Percentiles rank a stretch among this genome's conserved stretches.
These are phyloP conservation scores for Globisporangium perplexum DNA, from an alignment of 352 stramenopile genomes.

Conservation along the genomic window DNA sequence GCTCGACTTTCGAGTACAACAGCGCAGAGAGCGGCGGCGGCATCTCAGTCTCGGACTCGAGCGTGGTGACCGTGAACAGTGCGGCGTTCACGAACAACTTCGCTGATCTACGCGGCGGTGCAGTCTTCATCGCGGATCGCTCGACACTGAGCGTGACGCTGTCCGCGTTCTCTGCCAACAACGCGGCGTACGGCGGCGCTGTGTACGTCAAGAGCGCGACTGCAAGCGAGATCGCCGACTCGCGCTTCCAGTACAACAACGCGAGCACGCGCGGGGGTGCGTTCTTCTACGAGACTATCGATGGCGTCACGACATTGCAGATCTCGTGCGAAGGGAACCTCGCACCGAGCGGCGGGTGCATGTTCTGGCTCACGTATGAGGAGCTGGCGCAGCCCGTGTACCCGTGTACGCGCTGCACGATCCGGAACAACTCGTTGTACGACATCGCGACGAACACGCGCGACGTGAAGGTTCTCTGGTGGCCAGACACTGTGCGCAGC, in stretches of 20 bases:
- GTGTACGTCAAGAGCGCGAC: constrained; percentile 25
- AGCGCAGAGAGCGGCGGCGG: constrained; percentile 26
- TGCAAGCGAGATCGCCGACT: constrained; percentile 11
- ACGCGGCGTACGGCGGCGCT: constrained; percentile 26
- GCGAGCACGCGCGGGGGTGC: constrained; percentile 36
- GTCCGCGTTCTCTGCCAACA: constrained; percentile 24
- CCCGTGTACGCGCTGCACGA: constrained; percentile 29
- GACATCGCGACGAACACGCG: constrained; percentile 56
- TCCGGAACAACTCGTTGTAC: constrained; percentile 46
- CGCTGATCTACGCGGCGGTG: constrained; percentile 22
- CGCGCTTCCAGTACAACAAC: constrained; percentile 25
- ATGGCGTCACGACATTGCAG: constrained; percentile 13
- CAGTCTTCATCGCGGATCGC: constrained; percentile 24
- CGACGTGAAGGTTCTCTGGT: constrained; percentile 49
- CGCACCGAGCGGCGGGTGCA: constrained; percentile 47
- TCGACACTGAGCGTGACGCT: constrained; percentile 13
- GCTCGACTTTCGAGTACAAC: constrained; percentile 31
- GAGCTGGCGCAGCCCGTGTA: constrained; percentile 13
- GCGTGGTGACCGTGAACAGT: constrained; percentile 10
- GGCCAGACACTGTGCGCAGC: constrained; percentile 39
- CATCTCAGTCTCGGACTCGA: constrained; percentile 13
- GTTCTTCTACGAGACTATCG: constrained; percentile 34
- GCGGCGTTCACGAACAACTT: constrained; percentile 19
- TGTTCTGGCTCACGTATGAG: constrained; percentile 52
- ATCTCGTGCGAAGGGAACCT: constrained; percentile 32